Conservation (phyloP, 177 flowering plant species). For the Vitis hybrid region DNA sequence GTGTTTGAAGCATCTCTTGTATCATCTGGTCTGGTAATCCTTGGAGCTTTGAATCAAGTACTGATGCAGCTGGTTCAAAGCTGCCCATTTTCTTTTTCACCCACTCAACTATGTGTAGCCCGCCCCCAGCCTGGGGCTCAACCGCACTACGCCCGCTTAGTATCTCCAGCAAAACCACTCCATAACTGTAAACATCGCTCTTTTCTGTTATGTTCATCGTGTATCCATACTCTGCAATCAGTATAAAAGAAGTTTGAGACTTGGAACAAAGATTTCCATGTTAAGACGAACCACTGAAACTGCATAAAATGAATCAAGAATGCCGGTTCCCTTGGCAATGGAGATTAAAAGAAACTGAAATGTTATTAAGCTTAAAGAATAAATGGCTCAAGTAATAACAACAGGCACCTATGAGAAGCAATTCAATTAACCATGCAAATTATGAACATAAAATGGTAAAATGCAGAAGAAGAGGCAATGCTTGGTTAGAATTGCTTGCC, state of each 20-base stretch:
- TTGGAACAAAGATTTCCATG: background rate
- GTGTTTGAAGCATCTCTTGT: slow-evolving; percentile 97
- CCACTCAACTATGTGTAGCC: slow-evolving; percentile 97
- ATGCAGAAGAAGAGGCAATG: background rate
- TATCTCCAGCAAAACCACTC: slow-evolving; percentile 85
- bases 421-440: background rate
- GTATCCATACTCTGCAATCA: slow-evolving; percentile 86
- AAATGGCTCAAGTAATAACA: background rate
- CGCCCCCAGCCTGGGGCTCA: slow-evolving; percentile 68
- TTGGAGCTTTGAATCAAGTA: slow-evolving; percentile 79
- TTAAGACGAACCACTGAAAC: background rate
- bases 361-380: background rate
- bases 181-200: slow-evolving; percentile 98
- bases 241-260: background rate
- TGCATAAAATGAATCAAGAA: background rate
- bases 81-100: slow-evolving; percentile 94
- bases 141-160: slow-evolving; percentile 85
- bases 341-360: too few relatives aligned
- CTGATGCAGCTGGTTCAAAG: slow-evolving; percentile 71
- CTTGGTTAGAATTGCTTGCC: slow-evolving; percentile 21
- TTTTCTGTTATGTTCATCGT: slow-evolving; percentile 95
- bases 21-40: slow-evolving; percentile 83
- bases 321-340: too few relatives aligned
- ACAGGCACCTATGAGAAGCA: background rate
- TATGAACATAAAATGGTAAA: background rate